Percentiles rank a stretch among this genome's conserved stretches.
Evolutionary conservation across 176 grass and related monocot genomes (phyloP).

Genomic region (Tillandsia fasciculata): DNA sequence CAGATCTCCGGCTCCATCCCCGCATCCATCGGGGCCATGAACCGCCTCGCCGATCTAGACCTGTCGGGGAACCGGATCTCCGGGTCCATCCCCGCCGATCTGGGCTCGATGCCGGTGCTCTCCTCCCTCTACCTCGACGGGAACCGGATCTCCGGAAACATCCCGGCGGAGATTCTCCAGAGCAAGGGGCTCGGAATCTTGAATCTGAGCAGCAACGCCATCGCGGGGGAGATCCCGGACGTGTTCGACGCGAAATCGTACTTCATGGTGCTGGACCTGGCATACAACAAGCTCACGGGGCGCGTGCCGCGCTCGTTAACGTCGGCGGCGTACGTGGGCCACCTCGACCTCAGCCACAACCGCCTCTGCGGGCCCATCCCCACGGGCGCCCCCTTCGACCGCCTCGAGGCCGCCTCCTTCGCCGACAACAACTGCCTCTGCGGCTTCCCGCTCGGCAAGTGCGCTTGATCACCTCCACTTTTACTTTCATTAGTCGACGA

Average conservation of each 20-base stretch:
- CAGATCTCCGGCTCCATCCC: slow-evolving; percentile 61
- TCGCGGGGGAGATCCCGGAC: slow-evolving; percentile 64
- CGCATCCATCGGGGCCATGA: slow-evolving; percentile 33
- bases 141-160: slow-evolving; percentile 47
- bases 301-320: slow-evolving; percentile 53
- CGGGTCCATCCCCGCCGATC: slow-evolving; percentile 31
- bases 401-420: slow-evolving; percentile 58
- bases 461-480: slow-evolving; percentile 25
- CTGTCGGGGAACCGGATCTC: slow-evolving; percentile 65
- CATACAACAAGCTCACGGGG: slow-evolving; percentile 60
- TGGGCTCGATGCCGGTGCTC: slow-evolving; percentile 45
- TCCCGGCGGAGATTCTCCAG: slow-evolving; percentile 41
- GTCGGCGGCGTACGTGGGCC: slow-evolving; percentile 60
- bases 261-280: slow-evolving; percentile 78
- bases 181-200: slow-evolving; percentile 66
- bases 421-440: slow-evolving; percentile 66
- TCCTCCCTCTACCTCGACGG: slow-evolving; percentile 55
- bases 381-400: slow-evolving; percentile 57
- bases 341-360: slow-evolving; percentile 92
- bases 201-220: slow-evolving; percentile 79
- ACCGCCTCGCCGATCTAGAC: slow-evolving; percentile 79
- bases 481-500: too few relatives aligned
- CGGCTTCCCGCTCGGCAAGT: slow-evolving; percentile 70
- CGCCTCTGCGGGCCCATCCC: slow-evolving; percentile 66
- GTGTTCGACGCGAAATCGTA: slow-evolving; percentile 57